Evolutionary conservation across 345 rosid species (phyloP), one percentile per base, ranked within the genome.

Genomic region (Melastoma malabathricum): DNA sequence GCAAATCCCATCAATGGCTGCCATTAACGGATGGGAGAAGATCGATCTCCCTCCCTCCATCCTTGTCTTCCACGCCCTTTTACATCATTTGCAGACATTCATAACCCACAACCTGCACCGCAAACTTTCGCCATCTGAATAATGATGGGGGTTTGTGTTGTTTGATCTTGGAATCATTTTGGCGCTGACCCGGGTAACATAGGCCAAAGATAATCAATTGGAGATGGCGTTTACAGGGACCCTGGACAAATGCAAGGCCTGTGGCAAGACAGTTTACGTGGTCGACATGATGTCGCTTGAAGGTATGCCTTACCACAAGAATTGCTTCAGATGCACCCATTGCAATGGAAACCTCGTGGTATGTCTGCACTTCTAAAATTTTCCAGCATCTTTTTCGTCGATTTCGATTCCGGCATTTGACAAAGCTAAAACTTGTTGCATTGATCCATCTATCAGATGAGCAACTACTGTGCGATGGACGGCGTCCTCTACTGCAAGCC

Each of bases 381-480:
- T 14, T 15, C 22, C 16, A 16, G 14, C 10, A 8, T n/a, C 31
- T 51, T n/a, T 20, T 16, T 51, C 17, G 15, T 20, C 4, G 3
- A 10, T 16, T 34, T 27, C 3, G 22, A 18, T 5, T 51, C 23
- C 9, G 27, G 17, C 34, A 39, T 5, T 0, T 5, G 23, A 51
- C 3, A 10, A 5, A 13, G 18, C 31, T 34, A 34, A 34, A 34
- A 9, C 9, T 12, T 9, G 41, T 34, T 34, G 54, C 10, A 31
- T 51, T n/a, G 9, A 38, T 34, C 41, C 12, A 34, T 9, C 38
- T 31, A 22, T 22, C 62, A 93, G 99, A 93, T 93, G 92, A 85
- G 95, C 78, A 85, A 83, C 77, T 93, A 93, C 71, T 88, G 94
- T 44, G 88, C 95, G 59, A 93, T 93, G 97, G 99, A 93, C 55